phyloP scores from a whole-genome alignment of 805 yeast species.

The Myxozyma neotropica region DNA sequence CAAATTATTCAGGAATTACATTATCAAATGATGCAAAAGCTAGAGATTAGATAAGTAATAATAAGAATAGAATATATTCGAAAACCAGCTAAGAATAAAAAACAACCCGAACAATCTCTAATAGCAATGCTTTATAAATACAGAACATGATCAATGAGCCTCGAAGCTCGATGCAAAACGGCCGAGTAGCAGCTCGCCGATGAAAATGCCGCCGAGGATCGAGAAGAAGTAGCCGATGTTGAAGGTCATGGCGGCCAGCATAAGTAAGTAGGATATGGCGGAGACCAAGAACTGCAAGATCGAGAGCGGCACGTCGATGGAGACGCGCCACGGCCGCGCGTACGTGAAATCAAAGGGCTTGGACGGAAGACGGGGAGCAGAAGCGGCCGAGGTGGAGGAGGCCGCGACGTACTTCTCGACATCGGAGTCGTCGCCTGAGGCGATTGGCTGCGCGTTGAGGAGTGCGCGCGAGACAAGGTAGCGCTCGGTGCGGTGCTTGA shows the following conservation, averaged over 20 bases:
- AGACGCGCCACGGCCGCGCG: slow-evolving; percentile 35
- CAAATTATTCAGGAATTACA: slow-evolving; percentile 8
- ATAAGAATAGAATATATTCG: too few species aligned
- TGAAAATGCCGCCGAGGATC: slow-evolving; percentile 37
- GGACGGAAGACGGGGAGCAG: background rate
- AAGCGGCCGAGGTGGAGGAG: background rate
- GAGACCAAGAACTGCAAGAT: slow-evolving; percentile 30
- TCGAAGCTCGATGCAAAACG: slow-evolving; percentile 31
- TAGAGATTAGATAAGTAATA: too few species aligned
- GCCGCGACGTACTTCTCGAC: slow-evolving; percentile 11
- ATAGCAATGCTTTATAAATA: background rate
- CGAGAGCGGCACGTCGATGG: slow-evolving; percentile 35
- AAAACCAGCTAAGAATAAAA: too few species aligned
- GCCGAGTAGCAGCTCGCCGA: slow-evolving; percentile 39
- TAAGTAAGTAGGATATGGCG: slow-evolving; percentile 35
- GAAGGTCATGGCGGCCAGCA: slow-evolving; percentile 40
- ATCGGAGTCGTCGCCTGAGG: slow-evolving; percentile 1
- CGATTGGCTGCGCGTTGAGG: background rate
- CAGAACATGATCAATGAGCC: slow-evolving; percentile 1
- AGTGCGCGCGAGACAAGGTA: slow-evolving; percentile 16
- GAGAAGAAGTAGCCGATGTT: slow-evolving; percentile 40
- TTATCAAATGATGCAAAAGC: too few species aligned
- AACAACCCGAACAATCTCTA: background rate
- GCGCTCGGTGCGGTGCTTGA: slow-evolving; percentile 28
- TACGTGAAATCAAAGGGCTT: slow-evolving; percentile 12